phyloP scores from a whole-genome alignment of 352 stramenopile genomes.

The Phytophthora idaei region DNA sequence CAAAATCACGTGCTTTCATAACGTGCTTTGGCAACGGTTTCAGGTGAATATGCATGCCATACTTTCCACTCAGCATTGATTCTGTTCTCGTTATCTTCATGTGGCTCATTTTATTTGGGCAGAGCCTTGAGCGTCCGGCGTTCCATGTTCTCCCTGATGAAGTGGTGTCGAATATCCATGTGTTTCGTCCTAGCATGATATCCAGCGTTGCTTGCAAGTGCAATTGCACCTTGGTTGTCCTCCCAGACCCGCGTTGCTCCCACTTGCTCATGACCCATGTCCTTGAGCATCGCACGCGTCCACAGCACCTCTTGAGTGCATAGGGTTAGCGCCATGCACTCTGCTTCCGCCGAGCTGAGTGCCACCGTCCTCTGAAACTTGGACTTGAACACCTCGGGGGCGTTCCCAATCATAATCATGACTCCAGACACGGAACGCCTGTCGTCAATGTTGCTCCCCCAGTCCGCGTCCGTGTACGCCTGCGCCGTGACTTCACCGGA shows the following conservation, averaged over 20 bases:
- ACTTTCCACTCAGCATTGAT: too few relatives aligned
- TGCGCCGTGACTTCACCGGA: background rate
- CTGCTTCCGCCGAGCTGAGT: conserved; percentile 1
- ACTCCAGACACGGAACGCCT: background rate
- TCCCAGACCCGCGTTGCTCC: background rate
- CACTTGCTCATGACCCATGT: conserved; percentile 6
- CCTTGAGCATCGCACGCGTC: background rate
- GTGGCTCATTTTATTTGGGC: too few relatives aligned
- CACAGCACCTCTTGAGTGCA: conserved; percentile 9
- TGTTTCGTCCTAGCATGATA: conserved; percentile 3
- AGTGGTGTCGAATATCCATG: conserved; percentile 7
- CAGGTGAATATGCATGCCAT: too few relatives aligned
- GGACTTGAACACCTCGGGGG: conserved; percentile 1
- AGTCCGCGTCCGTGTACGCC: background rate
- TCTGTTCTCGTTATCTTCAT: too few relatives aligned
- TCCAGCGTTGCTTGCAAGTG: conserved; percentile 7
- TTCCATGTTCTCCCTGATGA: background rate
- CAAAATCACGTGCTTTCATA: too few relatives aligned
- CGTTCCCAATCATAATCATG: background rate
- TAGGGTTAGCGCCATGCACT: conserved; percentile 5
- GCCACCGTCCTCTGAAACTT: conserved; percentile 3
- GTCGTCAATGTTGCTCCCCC: conserved; percentile 6
- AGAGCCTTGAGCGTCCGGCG: background rate
- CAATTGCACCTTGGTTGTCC: conserved; percentile 12
- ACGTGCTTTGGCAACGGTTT: too few relatives aligned